Conservation (phyloP, 257 asterid species). For the Coffea canephora region DNA sequence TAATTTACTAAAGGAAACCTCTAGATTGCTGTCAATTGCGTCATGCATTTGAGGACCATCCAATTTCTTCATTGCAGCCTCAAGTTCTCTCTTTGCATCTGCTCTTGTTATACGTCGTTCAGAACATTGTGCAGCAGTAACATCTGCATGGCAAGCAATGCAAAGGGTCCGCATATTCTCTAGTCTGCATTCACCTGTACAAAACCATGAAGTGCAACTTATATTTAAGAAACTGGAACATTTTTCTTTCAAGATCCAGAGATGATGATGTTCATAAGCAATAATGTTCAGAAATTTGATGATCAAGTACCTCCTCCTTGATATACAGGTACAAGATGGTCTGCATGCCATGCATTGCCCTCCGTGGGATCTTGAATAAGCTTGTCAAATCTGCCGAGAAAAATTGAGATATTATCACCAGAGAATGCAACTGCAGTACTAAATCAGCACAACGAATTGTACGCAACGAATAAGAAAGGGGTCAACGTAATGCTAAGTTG, state of each 20-base stretch:
- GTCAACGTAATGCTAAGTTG: not conserved
- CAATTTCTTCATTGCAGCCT: slow-evolving; percentile 46
- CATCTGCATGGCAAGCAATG: slow-evolving; percentile 90
- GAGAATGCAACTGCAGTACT: not conserved
- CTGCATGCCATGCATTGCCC: slow-evolving; percentile 99
- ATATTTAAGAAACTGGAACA: not conserved
- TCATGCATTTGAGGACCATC: slow-evolving; percentile 22
- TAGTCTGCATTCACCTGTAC: slow-evolving; percentile 88
- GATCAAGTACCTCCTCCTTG: slow-evolving; percentile 76
- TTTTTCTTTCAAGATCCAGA: not conserved
- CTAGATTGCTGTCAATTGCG: slow-evolving; percentile 23
- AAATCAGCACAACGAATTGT: not conserved
- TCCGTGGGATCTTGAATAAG: slow-evolving; percentile 72
- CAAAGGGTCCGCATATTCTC: slow-evolving; percentile 99
- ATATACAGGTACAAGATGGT: slow-evolving; percentile 86
- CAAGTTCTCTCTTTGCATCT: slow-evolving; percentile 67
- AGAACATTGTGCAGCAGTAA: slow-evolving; percentile 68
- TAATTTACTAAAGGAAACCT: slow-evolving; percentile 35
- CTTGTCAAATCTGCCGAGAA: slow-evolving; percentile 56
- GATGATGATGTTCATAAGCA: slow-evolving; percentile 5
- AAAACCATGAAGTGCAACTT: slow-evolving; percentile 15
- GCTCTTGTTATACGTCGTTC: slow-evolving; percentile 58
- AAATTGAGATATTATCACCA: not conserved
- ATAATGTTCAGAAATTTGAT: slow-evolving; percentile 13
- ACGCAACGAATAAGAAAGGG: not conserved